Conservation (phyloP, 78 protist species). For the Thecamonas trahens region DNA sequence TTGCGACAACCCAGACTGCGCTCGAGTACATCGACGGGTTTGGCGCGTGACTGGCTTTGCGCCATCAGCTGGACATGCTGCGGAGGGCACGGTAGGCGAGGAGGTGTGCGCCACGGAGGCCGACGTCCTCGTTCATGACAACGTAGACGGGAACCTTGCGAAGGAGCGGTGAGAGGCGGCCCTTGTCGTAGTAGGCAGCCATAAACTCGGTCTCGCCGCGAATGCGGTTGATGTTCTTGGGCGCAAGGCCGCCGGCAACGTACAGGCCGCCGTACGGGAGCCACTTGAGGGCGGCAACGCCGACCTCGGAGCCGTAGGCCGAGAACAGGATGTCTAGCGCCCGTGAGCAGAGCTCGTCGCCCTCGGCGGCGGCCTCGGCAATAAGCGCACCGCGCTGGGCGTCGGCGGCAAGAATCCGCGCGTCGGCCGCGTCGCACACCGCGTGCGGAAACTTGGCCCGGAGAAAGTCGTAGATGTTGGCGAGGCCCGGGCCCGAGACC, state of each 20-base stretch:
- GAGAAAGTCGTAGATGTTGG: constrained; percentile 18
- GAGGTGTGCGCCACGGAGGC: constrained; percentile 28
- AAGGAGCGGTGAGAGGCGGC: constrained; percentile 11
- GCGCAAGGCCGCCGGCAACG: constrained; percentile 35
- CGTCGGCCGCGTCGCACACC: neutral
- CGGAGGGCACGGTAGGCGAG: too few relatives aligned
- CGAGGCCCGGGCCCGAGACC: constrained; percentile 22
- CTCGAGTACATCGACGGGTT: too few relatives aligned
- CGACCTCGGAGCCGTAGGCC: constrained; percentile 11
- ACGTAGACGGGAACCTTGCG: constrained; percentile 10
- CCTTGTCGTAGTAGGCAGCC: constrained; percentile 23
- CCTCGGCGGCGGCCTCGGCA: neutral
- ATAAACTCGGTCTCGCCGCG: neutral
- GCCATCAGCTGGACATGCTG: too few relatives aligned
- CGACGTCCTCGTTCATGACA: constrained; percentile 16
- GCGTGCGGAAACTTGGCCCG: neutral
- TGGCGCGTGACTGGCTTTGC: too few relatives aligned
- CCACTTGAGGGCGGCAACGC: constrained; percentile 29
- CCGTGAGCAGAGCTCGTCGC: neutral
- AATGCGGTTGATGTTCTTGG: constrained; percentile 18
- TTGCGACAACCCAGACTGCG: too few relatives aligned
- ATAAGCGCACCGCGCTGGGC: neutral
- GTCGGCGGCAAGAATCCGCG: neutral
- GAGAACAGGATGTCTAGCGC: constrained; percentile 16
- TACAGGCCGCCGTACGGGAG: constrained; percentile 36